These are phyloP conservation scores for Alternaria rosae DNA, from an alignment of 2,329 filamentous ascomycete genomes.

Conservation along the genomic window DNA sequence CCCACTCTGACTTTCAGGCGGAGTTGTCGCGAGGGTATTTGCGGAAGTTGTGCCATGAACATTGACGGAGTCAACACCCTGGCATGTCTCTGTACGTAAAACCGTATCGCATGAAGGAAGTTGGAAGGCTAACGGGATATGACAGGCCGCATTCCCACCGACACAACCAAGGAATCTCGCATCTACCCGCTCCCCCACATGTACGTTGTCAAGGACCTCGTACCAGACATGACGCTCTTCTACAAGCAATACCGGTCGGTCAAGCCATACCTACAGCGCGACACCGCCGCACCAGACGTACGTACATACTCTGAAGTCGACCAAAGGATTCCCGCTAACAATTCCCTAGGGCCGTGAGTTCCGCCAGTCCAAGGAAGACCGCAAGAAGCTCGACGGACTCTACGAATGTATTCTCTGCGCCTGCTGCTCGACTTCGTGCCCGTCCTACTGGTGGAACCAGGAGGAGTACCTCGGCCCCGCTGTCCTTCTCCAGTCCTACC, in stretches of 20 bases:
- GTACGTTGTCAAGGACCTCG: conserved; percentile 98
- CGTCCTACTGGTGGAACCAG: conserved; percentile 99
- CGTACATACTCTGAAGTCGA: conserved; percentile 47
- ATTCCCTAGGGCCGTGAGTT: conserved; percentile 80
- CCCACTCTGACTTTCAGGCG: conserved; percentile 94
- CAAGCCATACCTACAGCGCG: conserved; percentile 96
- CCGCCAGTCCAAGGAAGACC: conserved; percentile 89
- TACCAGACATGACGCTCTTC: conserved; percentile 96
- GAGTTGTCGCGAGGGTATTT: conserved; percentile 97
- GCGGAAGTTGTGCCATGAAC: conserved; percentile 99
- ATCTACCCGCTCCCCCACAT: conserved; percentile 98
- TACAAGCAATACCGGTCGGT: conserved; percentile 99
- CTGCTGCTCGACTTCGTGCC: conserved; percentile 98
- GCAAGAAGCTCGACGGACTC: conserved; percentile 94
- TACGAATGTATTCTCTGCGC: conserved; percentile 99
- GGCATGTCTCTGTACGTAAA: conserved; percentile 88
- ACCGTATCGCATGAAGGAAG: neutral
- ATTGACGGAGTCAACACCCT: conserved; percentile 98
- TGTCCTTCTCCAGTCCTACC: conserved; percentile 95
- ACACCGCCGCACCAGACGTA: conserved; percentile 84
- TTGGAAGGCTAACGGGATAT: conserved; percentile 15
- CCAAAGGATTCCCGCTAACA: conserved; percentile 23
- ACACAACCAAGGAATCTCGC: conserved; percentile 80
- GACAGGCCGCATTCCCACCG: conserved; percentile 88
- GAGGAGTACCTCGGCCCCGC: conserved; percentile 98